Percentiles rank a stretch among this genome's conserved stretches.
Evolutionary conservation across 352 stramenopile species (phyloP).

Genomic region (Pythium angustatum): DNA sequence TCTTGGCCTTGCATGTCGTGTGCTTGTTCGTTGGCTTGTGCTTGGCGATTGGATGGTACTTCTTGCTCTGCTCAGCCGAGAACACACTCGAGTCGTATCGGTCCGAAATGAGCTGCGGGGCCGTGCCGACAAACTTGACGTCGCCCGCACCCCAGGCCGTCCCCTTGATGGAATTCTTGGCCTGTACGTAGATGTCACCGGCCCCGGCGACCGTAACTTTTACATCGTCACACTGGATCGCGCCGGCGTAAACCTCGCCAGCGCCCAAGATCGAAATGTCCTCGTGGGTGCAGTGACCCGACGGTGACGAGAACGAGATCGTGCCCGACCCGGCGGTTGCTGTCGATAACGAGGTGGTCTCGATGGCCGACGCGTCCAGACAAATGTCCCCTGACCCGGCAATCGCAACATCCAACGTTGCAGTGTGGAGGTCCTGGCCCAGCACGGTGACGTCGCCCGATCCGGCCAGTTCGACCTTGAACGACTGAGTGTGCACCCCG

Average conservation of each 20-base stretch:
- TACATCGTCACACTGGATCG: conserved; percentile 19
- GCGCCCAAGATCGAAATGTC: conserved; percentile 19
- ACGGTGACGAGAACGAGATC: conserved; percentile 17
- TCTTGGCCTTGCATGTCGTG: background rate
- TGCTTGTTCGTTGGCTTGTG: conserved; percentile 7
- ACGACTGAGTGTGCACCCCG: conserved; percentile 4
- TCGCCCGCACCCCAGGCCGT: conserved; percentile 22
- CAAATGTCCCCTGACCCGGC: conserved; percentile 26
- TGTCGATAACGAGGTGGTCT: conserved; percentile 9
- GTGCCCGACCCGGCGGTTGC: conserved; percentile 13
- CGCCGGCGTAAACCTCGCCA: conserved; percentile 17
- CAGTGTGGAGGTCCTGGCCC: background rate
- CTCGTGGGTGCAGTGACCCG: conserved; percentile 10
- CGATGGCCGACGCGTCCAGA: conserved; percentile 10
- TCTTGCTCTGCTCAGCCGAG: conserved; percentile 18
- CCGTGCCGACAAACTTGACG: conserved; percentile 29
- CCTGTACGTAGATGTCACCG: conserved; percentile 22
- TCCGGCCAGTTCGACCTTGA: conserved; percentile 13
- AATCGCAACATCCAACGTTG: conserved; percentile 7
- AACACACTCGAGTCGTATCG: conserved; percentile 25
- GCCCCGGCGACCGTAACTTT: conserved; percentile 19
- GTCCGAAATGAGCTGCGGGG: conserved; percentile 28
- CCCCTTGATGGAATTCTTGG: conserved; percentile 18
- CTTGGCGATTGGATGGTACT: conserved; percentile 32
- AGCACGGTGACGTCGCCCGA: conserved; percentile 22